Evolutionary conservation across 495 filamentous ascomycete genomes (phyloP), one percentile per base, ranked within the genome.

Genomic region (Lophiotrema nucula): DNA sequence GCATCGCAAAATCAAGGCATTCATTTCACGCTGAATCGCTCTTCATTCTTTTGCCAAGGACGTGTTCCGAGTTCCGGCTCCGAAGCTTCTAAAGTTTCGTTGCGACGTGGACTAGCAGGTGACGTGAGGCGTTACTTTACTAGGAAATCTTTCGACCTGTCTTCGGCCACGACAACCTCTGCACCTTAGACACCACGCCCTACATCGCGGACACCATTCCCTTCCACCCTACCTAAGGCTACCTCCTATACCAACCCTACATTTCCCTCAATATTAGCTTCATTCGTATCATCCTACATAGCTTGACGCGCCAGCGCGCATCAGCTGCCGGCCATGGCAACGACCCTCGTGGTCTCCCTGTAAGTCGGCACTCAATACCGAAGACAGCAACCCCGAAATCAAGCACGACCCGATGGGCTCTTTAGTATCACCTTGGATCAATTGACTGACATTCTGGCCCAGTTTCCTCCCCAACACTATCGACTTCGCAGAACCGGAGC

Each of bases 391-490:
- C 50, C 5, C 18, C 25, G 47, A 24, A 6, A 46, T 31, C 2
- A n/a, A n/a, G n/a, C n/a, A 37, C 22, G 10, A 28, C 42, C 11
- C 6, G 21, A 24, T 24, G 16, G 31, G 8, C 8, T 8, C 31
- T 35, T 8, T 35, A n/a, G 21, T 42, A 23, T 25, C n/a, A 16
- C 11, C 21, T 37, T 6, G 28, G 5, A 28, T 8, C 18, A 21
- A 43, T 2, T 26, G 11, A 15, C 54, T 54, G 18, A 59, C 46
- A 24, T 25, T n/a, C 38, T 39, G 18, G 4, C 37, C 49, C 62
- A 96, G 92, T 39, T 95, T 95, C 69, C 83, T 96, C 24, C 92
- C 92, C 4, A 88, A 95, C 67, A 97, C 92, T 2, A 77, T 96
- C 61, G 84, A 92, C 67, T 97, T 96, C 62, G 57, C 23, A 16